phyloP scores from a whole-genome alignment of 2,329 filamentous ascomycete genomes.

The Akanthomyces dipterigenus region DNA sequence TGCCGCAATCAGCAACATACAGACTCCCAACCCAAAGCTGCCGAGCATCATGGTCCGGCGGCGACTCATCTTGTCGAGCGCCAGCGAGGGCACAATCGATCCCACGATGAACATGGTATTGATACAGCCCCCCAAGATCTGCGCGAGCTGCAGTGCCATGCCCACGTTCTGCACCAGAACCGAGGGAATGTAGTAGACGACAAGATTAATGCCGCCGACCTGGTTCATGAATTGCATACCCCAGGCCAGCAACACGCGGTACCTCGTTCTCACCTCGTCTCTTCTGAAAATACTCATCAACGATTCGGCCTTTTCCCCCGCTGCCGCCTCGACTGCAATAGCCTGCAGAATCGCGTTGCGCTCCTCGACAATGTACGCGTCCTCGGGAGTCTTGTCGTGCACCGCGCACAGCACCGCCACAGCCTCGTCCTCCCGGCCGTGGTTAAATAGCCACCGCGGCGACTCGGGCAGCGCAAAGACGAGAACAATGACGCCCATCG shows the following conservation, averaged over 20 bases:
- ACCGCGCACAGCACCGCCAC: constrained; percentile 29
- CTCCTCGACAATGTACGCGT: constrained; percentile 27
- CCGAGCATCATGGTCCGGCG: constrained; percentile 39
- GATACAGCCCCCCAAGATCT: constrained; percentile 30
- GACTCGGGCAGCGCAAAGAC: constrained; percentile 35
- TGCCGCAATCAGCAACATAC: constrained; percentile 32
- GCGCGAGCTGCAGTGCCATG: constrained; percentile 21
- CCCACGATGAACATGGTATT: constrained; percentile 34
- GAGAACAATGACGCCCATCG: constrained; percentile 25
- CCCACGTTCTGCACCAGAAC: constrained; percentile 29
- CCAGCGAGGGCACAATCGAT: constrained; percentile 26
- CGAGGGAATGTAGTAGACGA: constrained; percentile 30
- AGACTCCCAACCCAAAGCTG: constrained; percentile 25
- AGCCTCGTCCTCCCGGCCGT: constrained; percentile 29
- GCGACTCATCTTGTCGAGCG: constrained; percentile 31
- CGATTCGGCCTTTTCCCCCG: constrained; percentile 25
- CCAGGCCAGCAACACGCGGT: constrained; percentile 39
- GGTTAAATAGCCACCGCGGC: constrained; percentile 33
- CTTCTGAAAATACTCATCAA: constrained; percentile 36
- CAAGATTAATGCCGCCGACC: constrained; percentile 39
- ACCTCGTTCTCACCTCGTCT: constrained; percentile 35
- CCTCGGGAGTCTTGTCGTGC: constrained; percentile 31
- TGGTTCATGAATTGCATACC: constrained; percentile 45
- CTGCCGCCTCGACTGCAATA: constrained; percentile 30
- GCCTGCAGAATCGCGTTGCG: constrained; percentile 34